These are phyloP conservation scores for Candida ficus DNA, from an alignment of 805 yeast genomes.

Conservation along the genomic window DNA sequence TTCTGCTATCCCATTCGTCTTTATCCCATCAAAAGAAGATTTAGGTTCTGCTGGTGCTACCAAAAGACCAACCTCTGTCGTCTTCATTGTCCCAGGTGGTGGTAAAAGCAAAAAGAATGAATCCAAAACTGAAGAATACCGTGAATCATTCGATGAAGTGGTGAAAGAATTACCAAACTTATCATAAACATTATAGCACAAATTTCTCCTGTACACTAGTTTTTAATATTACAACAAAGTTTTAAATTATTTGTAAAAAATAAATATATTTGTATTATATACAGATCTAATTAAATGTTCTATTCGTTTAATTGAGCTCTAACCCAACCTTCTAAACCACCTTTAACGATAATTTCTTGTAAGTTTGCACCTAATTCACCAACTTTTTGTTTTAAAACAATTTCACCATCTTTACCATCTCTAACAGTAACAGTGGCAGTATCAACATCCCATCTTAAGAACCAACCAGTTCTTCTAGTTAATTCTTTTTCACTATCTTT, in stretches of 20 bases:
- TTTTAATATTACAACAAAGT: background rate
- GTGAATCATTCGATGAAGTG: conserved; percentile 87
- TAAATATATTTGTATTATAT: background rate
- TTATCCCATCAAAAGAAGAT: conserved; percentile 96
- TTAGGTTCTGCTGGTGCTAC: conserved; percentile 99
- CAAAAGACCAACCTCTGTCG: conserved; percentile 97
- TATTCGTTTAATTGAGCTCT: conserved; percentile 50
- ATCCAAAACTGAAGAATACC: conserved; percentile 78
- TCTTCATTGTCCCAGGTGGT: conserved; percentile 95
- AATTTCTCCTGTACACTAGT: conserved; percentile 4
- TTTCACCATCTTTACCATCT: conserved; percentile 50
- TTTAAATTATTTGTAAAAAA: background rate
- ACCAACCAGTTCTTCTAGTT: conserved; percentile 94
- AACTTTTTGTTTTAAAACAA: conserved; percentile 76
- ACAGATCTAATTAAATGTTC: background rate
- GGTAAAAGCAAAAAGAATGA: conserved; percentile 71
- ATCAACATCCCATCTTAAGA: conserved; percentile 88
- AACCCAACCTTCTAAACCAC: conserved; percentile 99
- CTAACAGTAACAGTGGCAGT: conserved; percentile 74
- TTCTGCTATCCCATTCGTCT: conserved; percentile 81
- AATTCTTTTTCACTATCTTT: conserved; percentile 52
- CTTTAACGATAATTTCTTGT: conserved; percentile 94
- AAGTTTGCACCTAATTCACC: conserved; percentile 94
- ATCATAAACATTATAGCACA: conserved; percentile 2
- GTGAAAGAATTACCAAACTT: conserved; percentile 73